Conservation (phyloP, 768 basidiomycete genomes). For the Neoboletus subvelutipes region DNA sequence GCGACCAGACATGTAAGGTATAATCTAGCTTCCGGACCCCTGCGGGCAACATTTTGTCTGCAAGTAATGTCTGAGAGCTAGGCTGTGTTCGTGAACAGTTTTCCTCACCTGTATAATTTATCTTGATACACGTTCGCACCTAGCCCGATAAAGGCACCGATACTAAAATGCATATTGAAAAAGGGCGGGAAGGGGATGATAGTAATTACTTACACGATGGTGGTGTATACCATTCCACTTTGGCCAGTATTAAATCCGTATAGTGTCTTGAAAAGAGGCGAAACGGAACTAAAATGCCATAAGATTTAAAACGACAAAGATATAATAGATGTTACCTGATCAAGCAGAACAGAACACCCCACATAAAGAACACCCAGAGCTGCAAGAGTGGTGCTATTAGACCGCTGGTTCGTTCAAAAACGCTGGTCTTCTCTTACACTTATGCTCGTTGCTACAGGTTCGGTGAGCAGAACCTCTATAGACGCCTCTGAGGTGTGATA, state of each 20-base stretch:
- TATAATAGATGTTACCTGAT: constrained; percentile 42
- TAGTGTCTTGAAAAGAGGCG: constrained; percentile 51
- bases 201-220: constrained; percentile 46
- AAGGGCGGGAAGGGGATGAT: neutral
- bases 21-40: constrained; percentile 56
- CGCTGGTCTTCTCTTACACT: constrained; percentile 44
- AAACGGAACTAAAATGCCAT: constrained; percentile 44
- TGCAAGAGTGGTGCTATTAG: constrained; percentile 22
- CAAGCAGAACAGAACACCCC: constrained; percentile 71
- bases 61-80: constrained; percentile 27
- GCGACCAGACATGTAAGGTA: constrained; percentile 55
- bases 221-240: constrained; percentile 57
- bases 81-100: neutral
- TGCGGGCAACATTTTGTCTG: constrained; percentile 27
- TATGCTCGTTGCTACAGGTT: constrained; percentile 73
- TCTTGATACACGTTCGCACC: constrained; percentile 46
- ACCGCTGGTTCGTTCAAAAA: neutral
- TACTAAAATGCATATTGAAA: constrained; percentile 33
- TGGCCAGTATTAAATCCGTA: constrained; percentile 62
- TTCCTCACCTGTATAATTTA: constrained; percentile 42
- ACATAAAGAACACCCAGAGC: constrained; percentile 69
- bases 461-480: constrained; percentile 32
- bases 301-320: neutral
- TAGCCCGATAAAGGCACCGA: constrained; percentile 51
- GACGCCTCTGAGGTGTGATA: neutral